Percentiles rank a stretch among this genome's conserved stretches.
Evolutionary conservation across 495 filamentous ascomycete genomes (phyloP).

Genomic region (Chaetomium cochliodes): DNA sequence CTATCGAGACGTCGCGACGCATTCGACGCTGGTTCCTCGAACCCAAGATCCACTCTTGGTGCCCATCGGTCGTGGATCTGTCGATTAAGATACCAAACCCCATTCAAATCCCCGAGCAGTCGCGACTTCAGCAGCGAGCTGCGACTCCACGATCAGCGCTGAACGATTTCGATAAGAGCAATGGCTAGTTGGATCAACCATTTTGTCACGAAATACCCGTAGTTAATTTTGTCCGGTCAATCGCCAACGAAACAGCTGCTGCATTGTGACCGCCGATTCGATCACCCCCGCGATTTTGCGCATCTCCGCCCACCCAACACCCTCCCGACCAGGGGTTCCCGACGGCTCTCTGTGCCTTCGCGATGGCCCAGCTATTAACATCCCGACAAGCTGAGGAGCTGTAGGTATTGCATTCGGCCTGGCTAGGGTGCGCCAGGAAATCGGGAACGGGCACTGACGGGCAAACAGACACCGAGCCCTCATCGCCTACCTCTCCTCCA

Average conservation of each 20-base stretch:
- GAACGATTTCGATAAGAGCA: neutral
- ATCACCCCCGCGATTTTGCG: constrained; percentile 19
- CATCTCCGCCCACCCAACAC: constrained; percentile 18
- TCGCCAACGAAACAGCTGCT: neutral
- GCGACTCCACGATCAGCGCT: neutral
- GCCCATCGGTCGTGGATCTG: constrained; percentile 1
- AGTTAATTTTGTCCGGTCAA: constrained; percentile 1
- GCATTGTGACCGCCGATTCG: constrained; percentile 20
- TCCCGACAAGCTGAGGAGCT: constrained; percentile 83
- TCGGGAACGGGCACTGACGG: constrained; percentile 20
- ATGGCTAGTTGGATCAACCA: constrained; percentile 11
- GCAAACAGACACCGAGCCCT: constrained; percentile 79
- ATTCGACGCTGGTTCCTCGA: neutral
- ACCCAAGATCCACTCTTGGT: neutral
- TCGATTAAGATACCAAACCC: neutral
- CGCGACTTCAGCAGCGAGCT: neutral
- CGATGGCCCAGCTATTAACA: constrained; percentile 77
- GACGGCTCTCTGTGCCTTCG: constrained; percentile 26
- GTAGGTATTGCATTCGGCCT: constrained; percentile 50
- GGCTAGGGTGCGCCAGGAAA: neutral
- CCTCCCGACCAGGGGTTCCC: constrained; percentile 6
- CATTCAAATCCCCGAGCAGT: constrained; percentile 3
- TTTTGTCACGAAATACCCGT: constrained; percentile 4
- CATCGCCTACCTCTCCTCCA: constrained; percentile 80
- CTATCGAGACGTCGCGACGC: neutral